Conservation (phyloP, 2,329 filamentous ascomycete species). For the Davidsoniella australis region DNA sequence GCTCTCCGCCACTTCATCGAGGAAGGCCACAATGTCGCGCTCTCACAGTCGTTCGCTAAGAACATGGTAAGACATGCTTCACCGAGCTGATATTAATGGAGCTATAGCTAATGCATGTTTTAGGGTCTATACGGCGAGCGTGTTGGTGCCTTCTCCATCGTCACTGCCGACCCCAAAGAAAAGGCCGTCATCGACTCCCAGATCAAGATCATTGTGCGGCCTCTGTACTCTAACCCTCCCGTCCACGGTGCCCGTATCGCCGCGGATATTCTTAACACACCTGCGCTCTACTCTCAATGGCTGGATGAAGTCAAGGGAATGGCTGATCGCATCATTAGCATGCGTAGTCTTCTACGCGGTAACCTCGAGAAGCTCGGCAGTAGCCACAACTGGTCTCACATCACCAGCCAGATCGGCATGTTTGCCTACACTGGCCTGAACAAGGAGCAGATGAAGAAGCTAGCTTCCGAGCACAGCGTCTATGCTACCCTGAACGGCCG, state of each 20-base stretch:
- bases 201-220: conserved; percentile 94
- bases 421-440: conserved; percentile 94
- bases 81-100: background rate
- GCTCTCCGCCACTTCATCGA: conserved; percentile 85
- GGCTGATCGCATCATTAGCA: conserved; percentile 97
- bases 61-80: conserved; percentile 58
- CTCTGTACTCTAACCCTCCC: conserved; percentile 95
- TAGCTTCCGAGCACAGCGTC: conserved; percentile 91
- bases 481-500: conserved; percentile 90
- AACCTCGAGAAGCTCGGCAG: conserved; percentile 90
- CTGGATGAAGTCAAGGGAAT: conserved; percentile 92
- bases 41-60: conserved; percentile 94
- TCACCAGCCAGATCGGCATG: conserved; percentile 98
- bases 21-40: conserved; percentile 73
- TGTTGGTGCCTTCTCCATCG: conserved; percentile 88
- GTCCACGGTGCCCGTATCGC: conserved; percentile 93
- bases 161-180: conserved; percentile 71
- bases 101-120: background rate
- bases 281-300: conserved; percentile 81
- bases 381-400: conserved; percentile 97
- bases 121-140: conserved; percentile 98
- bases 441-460: conserved; percentile 74
- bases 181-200: conserved; percentile 93
- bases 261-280: conserved; percentile 75
- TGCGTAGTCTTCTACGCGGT: conserved; percentile 85